Evolutionary conservation across 495 filamentous ascomycete genomes (phyloP).

Genomic region (Neurospora pannonica): DNA sequence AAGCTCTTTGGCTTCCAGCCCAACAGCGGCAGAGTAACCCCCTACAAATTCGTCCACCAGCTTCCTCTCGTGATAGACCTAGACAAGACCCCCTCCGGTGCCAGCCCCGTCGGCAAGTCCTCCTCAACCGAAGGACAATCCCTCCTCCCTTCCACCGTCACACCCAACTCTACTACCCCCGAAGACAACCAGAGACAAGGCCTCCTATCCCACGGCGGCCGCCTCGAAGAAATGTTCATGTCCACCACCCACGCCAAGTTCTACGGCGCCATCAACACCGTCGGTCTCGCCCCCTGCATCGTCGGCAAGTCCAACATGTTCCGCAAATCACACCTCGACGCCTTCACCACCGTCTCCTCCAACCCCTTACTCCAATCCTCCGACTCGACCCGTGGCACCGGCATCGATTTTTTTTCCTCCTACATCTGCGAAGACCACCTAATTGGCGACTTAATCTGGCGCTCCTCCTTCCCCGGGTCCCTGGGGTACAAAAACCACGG

Average conservation of each 20-base stretch:
- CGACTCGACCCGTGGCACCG: conserved; percentile 42
- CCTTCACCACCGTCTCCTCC: conserved; percentile 51
- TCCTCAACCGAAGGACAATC: conserved; percentile 1
- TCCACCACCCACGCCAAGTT: conserved; percentile 94
- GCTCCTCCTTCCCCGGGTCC: conserved; percentile 38
- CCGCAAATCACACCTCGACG: conserved; percentile 78
- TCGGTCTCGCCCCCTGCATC: conserved; percentile 82
- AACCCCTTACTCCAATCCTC: conserved; percentile 36
- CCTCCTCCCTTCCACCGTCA: conserved; percentile 5
- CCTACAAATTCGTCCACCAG: conserved; percentile 94
- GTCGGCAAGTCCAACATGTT: conserved; percentile 99
- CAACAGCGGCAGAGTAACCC: conserved; percentile 32
- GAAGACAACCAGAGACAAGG: not conserved
- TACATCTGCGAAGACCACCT: conserved; percentile 98
- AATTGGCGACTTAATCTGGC: conserved; percentile 88
- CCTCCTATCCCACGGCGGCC: conserved; percentile 50
- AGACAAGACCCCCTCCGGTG: conserved; percentile 14
- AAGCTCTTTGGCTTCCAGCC: conserved; percentile 59
- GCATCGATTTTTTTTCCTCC: conserved; percentile 84
- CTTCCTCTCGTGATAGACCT: conserved; percentile 79
- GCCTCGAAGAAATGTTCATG: conserved; percentile 90
- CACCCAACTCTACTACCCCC: not conserved
- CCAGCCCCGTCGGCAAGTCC: conserved; percentile 10
- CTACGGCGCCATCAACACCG: conserved; percentile 95
- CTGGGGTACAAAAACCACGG: conserved; percentile 61